Evolutionary conservation across 1,139 yeast species (phyloP), one percentile per base, ranked within the genome.

Genomic region (Hanseniaspora uvarum): DNA sequence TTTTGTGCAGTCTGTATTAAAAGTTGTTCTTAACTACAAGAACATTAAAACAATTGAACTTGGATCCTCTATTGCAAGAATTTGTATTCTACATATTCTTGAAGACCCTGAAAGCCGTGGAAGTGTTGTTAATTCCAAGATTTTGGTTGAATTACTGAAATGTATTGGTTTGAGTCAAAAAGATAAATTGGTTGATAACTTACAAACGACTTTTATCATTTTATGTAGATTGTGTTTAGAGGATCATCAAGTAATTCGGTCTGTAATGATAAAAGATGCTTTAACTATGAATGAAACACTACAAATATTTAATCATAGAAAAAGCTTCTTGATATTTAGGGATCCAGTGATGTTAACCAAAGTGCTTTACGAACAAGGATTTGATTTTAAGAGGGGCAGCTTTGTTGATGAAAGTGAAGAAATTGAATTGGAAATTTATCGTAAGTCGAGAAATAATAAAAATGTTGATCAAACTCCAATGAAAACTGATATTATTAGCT

Each of bases 171-270:
- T 61, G 5, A 61, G 61, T 46, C 69, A 59, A 57, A 68, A 61
- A 54, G 61, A 57, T 49, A 68, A 65, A 23, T 65, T 65, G 39
- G 65, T 66, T 2, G 63, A 62, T 46, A 64, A 61, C 46, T 57
- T 61, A 28, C 71, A 67, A 60, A 65, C 70, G 24, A 62, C 73
- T 0, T 69, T 72, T 49, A 67, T 76, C 2, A 70, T 79, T 24
- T 70, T 87, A 30, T 67, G 83, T 5, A 75, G 96, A 62, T 74
- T 85, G 53, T 79, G 88, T 56, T 80, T 81, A 63, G 97, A 89
- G 64, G 76, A 80, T 1, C 67, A 70, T 0, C 74, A 73, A 0
- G 69, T 78, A 16, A 69, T 87, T 18, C 70, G 72, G 28, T 69
- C 70, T 19, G 69, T 77, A 45, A 77, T 86, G 65, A 10, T 28